phyloP scores from a whole-genome alignment of 306 rosid species.

The Cicer bijugum region DNA sequence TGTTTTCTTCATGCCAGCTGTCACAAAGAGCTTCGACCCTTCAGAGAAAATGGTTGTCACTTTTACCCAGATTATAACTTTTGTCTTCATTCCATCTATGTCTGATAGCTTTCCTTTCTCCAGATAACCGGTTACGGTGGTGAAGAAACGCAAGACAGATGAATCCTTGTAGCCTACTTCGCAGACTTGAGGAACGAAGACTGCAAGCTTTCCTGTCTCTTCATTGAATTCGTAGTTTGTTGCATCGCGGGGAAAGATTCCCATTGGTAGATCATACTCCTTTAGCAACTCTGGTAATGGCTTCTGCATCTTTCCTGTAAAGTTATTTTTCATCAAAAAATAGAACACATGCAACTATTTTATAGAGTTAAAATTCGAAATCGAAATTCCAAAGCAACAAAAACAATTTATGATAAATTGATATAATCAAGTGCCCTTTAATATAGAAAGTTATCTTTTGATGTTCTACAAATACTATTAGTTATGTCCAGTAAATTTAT shows the following conservation, averaged over 20 bases:
- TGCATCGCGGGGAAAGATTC: conserved; percentile 86
- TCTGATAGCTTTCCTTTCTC: conserved; percentile 89
- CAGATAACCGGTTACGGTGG: conserved; percentile 64
- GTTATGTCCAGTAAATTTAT: conserved; percentile 12
- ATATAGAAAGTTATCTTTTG: neutral
- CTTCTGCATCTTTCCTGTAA: conserved; percentile 86
- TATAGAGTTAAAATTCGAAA: neutral
- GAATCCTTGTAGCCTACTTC: conserved; percentile 93
- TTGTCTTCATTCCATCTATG: conserved; percentile 89
- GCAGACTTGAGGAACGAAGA: conserved; percentile 62
- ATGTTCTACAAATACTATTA: conserved; percentile 18
- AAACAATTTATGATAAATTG: neutral
- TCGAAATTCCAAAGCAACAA: neutral
- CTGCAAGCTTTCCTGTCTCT: conserved; percentile 74
- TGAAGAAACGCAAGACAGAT: conserved; percentile 81
- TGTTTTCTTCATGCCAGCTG: conserved; percentile 85
- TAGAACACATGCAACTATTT: conserved; percentile 7
- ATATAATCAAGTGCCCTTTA: neutral
- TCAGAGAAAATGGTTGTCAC: conserved; percentile 64
- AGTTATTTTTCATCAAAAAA: neutral
- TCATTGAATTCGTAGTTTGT: conserved; percentile 88
- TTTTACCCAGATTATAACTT: conserved; percentile 84
- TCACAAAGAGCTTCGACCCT: conserved; percentile 75
- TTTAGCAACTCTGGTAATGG: conserved; percentile 83
- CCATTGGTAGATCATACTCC: conserved; percentile 82